These are phyloP conservation scores for Candida sanyaensis DNA, from an alignment of 1,139 yeast genomes.

Conservation along the genomic window DNA sequence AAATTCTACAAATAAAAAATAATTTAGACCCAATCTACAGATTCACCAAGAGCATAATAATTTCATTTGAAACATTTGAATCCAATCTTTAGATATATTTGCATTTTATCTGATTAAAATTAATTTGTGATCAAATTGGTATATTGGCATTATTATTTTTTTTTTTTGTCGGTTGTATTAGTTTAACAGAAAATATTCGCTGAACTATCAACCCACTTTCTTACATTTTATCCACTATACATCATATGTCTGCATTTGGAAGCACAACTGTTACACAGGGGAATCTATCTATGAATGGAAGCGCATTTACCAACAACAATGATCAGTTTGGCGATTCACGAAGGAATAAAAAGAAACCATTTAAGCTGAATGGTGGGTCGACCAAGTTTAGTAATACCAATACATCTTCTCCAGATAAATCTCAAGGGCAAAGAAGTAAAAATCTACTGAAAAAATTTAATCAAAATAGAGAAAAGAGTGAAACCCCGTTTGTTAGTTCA, in stretches of 20 bases:
- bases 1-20: background rate
- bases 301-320: slow-evolving; percentile 9
- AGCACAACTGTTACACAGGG: slow-evolving; percentile 13
- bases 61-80: too few relatives aligned
- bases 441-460: slow-evolving; percentile 8
- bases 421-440: slow-evolving; percentile 2
- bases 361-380: slow-evolving; percentile 11
- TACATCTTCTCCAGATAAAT: background rate
- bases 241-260: slow-evolving; percentile 26
- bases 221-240: background rate
- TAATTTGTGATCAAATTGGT: too few relatives aligned
- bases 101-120: too few relatives aligned
- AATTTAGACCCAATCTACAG: too few relatives aligned
- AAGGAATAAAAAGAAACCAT: slow-evolving; percentile 15
- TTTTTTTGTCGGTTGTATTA: background rate
- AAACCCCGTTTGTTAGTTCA: background rate
- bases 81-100: too few relatives aligned
- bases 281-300: slow-evolving; percentile 10
- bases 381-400: slow-evolving; percentile 5
- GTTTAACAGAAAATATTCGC: background rate
- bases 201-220: background rate
- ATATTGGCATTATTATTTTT: too few relatives aligned
- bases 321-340: slow-evolving; percentile 20
- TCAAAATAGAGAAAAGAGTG: slow-evolving; percentile 1
- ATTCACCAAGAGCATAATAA: too few relatives aligned